Percentiles rank a stretch among this genome's conserved stretches.
phyloP scores from a whole-genome alignment of 495 filamentous ascomycete genomes.

The Neurospora cerealis region DNA sequence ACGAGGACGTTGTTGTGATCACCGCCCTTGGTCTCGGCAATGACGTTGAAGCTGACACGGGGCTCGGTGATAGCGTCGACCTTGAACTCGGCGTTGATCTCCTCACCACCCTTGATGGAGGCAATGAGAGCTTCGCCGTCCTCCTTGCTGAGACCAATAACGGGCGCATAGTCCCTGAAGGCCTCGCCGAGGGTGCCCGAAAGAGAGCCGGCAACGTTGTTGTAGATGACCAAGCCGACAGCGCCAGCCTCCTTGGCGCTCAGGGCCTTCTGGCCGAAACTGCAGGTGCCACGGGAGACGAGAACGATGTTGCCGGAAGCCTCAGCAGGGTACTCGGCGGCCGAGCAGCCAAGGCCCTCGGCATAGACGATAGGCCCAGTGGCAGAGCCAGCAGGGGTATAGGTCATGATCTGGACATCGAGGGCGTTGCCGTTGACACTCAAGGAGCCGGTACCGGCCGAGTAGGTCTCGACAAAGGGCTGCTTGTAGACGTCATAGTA shows the following conservation, averaged over 20 bases:
- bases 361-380: slow-evolving; percentile 35
- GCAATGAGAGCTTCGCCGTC: slow-evolving; percentile 41
- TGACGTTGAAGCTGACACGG: slow-evolving; percentile 52
- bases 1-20: slow-evolving; percentile 54
- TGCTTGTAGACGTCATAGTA: slow-evolving; percentile 57
- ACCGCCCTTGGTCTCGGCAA: slow-evolving; percentile 55
- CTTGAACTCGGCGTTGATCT: slow-evolving; percentile 9
- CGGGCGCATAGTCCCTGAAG: slow-evolving; percentile 39
- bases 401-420: slow-evolving; percentile 23
- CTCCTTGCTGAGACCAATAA: slow-evolving; percentile 41
- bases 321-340: slow-evolving; percentile 44
- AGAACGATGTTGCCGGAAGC: slow-evolving; percentile 51
- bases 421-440: slow-evolving; percentile 20
- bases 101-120: slow-evolving; percentile 25
- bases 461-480: slow-evolving; percentile 36
- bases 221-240: slow-evolving; percentile 51
- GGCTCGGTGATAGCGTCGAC: slow-evolving; percentile 34
- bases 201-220: slow-evolving; percentile 47
- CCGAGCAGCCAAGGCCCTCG: slow-evolving; percentile 45
- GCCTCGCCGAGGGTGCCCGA: slow-evolving; percentile 45
- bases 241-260: slow-evolving; percentile 52
- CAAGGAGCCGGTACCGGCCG: slow-evolving; percentile 25
- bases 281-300: slow-evolving; percentile 50
- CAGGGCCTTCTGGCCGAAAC: slow-evolving; percentile 50
- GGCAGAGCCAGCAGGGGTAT: slow-evolving; percentile 36